phyloP scores from a whole-genome alignment of 108 stramenopile species.

The Nitzschia sp. region DNA sequence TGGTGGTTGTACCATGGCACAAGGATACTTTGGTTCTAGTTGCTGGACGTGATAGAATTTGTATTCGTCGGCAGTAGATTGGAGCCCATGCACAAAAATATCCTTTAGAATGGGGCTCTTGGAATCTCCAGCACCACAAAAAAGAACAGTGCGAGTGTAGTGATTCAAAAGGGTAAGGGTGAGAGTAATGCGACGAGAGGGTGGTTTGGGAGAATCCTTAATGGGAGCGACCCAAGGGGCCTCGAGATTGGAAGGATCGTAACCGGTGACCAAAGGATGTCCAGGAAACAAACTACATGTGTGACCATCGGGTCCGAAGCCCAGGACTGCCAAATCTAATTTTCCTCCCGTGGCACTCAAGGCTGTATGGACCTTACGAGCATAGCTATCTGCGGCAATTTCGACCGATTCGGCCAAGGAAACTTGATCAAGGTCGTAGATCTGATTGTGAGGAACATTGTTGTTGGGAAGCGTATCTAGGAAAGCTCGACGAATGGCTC shows the following conservation, averaged over 20 bases:
- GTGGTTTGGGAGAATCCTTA: slow-evolving; percentile 95
- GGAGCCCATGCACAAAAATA: slow-evolving; percentile 37
- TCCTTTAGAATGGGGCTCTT: slow-evolving; percentile 64
- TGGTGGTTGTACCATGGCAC: slow-evolving; percentile 67
- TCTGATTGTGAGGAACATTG: slow-evolving; percentile 55
- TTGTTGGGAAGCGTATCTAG: slow-evolving; percentile 37
- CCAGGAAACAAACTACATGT: slow-evolving; percentile 93
- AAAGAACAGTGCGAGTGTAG: slow-evolving; percentile 61
- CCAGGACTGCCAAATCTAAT: slow-evolving; percentile 89
- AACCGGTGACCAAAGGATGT: slow-evolving; percentile 62
- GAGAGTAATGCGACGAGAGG: slow-evolving; percentile 88
- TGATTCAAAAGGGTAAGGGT: slow-evolving; percentile 81
- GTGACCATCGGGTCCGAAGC: slow-evolving; percentile 97
- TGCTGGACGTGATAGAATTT: background rate
- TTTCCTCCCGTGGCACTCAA: slow-evolving; percentile 20
- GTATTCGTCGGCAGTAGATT: background rate
- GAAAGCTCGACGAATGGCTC: slow-evolving; percentile 40
- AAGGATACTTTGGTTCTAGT: slow-evolving; percentile 69
- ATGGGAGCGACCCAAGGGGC: slow-evolving; percentile 72
- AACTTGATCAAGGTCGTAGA: slow-evolving; percentile 70
- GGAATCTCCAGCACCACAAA: slow-evolving; percentile 77
- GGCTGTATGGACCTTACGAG: background rate
- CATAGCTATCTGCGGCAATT: slow-evolving; percentile 1
- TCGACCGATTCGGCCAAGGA: slow-evolving; percentile 24
- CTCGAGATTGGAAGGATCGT: slow-evolving; percentile 33